Evolutionary conservation across 331 rosid species (phyloP), one percentile per base, ranked within the genome.

Genomic region (Prunus yedoensis): DNA sequence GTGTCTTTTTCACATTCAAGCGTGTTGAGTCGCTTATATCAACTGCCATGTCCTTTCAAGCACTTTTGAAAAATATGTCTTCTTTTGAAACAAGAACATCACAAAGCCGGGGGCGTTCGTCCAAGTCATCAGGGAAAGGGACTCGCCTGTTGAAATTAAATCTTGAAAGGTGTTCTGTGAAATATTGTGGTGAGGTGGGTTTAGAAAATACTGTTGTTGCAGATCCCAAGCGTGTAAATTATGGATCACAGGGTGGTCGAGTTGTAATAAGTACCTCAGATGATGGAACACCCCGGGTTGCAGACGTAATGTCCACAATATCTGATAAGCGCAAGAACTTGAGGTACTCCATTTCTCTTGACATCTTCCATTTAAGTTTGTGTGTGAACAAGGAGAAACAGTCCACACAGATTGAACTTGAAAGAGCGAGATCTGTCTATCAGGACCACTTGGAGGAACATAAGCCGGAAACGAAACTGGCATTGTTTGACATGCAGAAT

Each of bases 161-260:
- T 88, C 97, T 95, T 69, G 96, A 95, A 78, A 80, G 84, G 67
- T 95, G 98, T 83, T 90, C 91, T 56, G 85, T 92, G 65, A 84
- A 84, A 74, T 84, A 87, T 75, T 87, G 93, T 91, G 94, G 94
- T 70, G 98, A 95, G 78, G 77, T 82, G 27, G 94, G 91, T 76
- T 81, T 92, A 81, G 99, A 89, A 75, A 92, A 84, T 77, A 76
- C 83, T 25, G 78, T 71, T 84, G 88, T 92, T 83, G 85, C 96
- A 74, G 99, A 95, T 52, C 96, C 99, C 73, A 95, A 95, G 85
- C 91, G 92, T 41, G 96, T 95, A 75, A 87, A 92, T 83, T 91
- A 90, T 83, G 99, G 99, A 76, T 91, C 97, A 79, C 99, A 92
- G 68, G 99, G 99, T 75, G 99, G 99, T 87, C 90, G 80, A 78